A percentile compares a stretch with the other conserved stretches of the same genome.
These are phyloP conservation scores for Rhizopogon vulgaris DNA, from an alignment of 768 basidiomycete species.

Conservation along the genomic window DNA sequence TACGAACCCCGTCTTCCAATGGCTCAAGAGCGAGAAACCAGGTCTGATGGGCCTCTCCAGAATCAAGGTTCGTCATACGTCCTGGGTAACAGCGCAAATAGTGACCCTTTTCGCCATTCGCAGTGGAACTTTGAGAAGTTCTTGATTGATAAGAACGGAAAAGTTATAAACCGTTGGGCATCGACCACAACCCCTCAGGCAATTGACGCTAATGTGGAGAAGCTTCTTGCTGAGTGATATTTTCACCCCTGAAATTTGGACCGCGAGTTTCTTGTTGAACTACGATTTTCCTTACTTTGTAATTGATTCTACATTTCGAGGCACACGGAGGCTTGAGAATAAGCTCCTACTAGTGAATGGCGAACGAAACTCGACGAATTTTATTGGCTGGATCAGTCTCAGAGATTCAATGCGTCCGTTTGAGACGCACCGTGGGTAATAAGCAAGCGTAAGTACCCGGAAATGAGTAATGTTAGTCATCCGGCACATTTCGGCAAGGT, in stretches of 20 bases:
- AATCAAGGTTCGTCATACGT: constrained; percentile 56
- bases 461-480: not conserved
- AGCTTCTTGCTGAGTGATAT: constrained; percentile 38
- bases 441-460: too few relatives aligned
- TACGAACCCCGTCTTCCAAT: constrained; percentile 80
- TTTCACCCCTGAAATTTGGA: not conserved
- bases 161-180: constrained; percentile 70
- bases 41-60: constrained; percentile 64
- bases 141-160: constrained; percentile 71
- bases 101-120: not conserved
- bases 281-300: too few relatives aligned
- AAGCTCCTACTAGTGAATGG: not conserved
- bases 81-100: not conserved
- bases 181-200: constrained; percentile 65
- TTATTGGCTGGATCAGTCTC: too few relatives aligned
- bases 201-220: constrained; percentile 59
- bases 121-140: constrained; percentile 95
- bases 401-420: too few relatives aligned
- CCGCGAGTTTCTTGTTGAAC: not conserved
- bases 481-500: constrained; percentile 13
- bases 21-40: constrained; percentile 75
- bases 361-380: too few relatives aligned
- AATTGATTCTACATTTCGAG: too few relatives aligned
- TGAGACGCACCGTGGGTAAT: too few relatives aligned
- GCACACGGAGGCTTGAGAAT: too few relatives aligned